A percentile compares a stretch with the other conserved stretches of the same genome.
Evolutionary conservation across 169 alveolate genomes (phyloP).

Genomic region (Plasmodium vivax): DNA sequence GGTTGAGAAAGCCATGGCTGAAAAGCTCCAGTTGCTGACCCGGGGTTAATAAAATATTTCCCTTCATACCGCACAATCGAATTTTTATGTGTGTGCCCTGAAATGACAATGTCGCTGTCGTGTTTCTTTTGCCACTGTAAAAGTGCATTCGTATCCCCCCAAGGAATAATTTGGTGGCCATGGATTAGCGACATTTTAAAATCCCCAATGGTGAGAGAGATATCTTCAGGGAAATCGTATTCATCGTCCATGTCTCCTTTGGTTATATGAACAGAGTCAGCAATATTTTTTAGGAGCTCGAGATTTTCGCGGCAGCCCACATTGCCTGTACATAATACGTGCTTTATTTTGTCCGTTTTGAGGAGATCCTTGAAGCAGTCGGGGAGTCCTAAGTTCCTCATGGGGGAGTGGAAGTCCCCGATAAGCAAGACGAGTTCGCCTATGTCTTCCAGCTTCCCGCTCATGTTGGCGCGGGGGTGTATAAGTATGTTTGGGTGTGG

Average conservation of each 20-base stretch:
- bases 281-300: constrained; percentile 81
- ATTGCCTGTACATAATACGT: constrained; percentile 86
- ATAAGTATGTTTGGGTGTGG: not conserved
- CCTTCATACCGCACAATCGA: constrained; percentile 87
- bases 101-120: constrained; percentile 91
- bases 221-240: constrained; percentile 79
- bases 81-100: constrained; percentile 93
- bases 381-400: constrained; percentile 82
- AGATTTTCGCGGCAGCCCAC: constrained; percentile 82
- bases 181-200: constrained; percentile 93
- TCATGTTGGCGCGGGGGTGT: not conserved
- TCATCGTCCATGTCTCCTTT: constrained; percentile 85
- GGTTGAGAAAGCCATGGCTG: constrained; percentile 88
- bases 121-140: constrained; percentile 87
- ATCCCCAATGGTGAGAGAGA: constrained; percentile 85
- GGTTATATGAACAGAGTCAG: constrained; percentile 84
- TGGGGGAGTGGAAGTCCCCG: constrained; percentile 87
- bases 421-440: constrained; percentile 82
- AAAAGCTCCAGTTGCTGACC: constrained; percentile 95
- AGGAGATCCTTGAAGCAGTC: constrained; percentile 83
- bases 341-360: constrained; percentile 84
- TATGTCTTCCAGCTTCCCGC: constrained; percentile 72
- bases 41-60: constrained; percentile 94
- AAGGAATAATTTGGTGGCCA: constrained; percentile 95
- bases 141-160: constrained; percentile 93